Evolutionary conservation across 139 green algal genomes (phyloP), one percentile per base, ranked within the genome.

Genomic region (Parachlorella kessleri): DNA sequence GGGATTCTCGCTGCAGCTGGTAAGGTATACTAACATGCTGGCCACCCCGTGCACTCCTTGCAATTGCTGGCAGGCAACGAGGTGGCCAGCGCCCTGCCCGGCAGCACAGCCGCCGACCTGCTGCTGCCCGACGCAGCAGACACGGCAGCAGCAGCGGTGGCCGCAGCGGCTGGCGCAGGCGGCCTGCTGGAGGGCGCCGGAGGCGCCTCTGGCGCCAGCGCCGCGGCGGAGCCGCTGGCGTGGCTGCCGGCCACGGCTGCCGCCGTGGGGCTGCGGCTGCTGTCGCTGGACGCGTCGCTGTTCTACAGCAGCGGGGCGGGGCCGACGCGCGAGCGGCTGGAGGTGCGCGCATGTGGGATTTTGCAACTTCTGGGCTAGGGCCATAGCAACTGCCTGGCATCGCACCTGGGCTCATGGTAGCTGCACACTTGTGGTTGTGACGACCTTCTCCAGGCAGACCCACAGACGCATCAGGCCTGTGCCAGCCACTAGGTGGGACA

Each of bases 241-340:
- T 97, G 94, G 94, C 88, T 97, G 64, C 94, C 94, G 4, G 55
- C 85, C 53, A 98, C 94, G 1, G 53, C 73, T 18, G 76, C 91
- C 0, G 87, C 92, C 1, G 33, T 97, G 30, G 76, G 84, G n/a
- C 78, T 95, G 75, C 87, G 94, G 7, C 73, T 97, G 73, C 66
- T 79, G 48, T 76, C 88, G 0, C 72, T 97, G 23, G 92, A 97
- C 65, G 83, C 90, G 0, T 78, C 91, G 1, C 68, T 97, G 30
- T 37, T 88, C 0, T 95, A 94, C 76, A n/a, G 21, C 1, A 37
- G 66, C 36, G 7, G 32, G 75, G 28, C 70, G 80, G 28, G 21
- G 5, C 28, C 72, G 59, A 32, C 76, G 67, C 69, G 80, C 73
- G 35, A 68, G 36, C 37, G 1, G 42, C 66, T 76, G 41, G 33